Evolutionary conservation across 805 yeast species (phyloP).

Genomic region (Tetrapisispora fleetii): DNA sequence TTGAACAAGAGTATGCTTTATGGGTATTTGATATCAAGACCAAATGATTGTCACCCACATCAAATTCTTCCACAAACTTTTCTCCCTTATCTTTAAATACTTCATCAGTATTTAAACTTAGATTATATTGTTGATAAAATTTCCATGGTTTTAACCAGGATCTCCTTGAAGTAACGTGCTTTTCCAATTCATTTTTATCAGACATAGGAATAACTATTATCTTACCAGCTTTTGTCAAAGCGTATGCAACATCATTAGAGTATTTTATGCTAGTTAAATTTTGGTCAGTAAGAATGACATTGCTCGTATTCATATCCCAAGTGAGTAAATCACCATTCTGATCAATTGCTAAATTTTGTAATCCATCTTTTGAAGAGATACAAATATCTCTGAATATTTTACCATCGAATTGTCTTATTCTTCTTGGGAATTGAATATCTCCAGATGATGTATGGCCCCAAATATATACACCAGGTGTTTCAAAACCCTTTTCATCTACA

Average conservation of each 20-base stretch:
- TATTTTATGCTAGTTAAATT: conserved; percentile 35
- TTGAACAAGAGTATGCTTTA: conserved; percentile 50
- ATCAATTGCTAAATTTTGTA: conserved; percentile 45
- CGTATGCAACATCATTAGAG: conserved; percentile 48
- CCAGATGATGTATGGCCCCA: conserved; percentile 37
- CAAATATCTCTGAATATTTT: conserved; percentile 47
- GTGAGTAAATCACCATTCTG: conserved; percentile 63
- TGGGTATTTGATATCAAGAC: conserved; percentile 53
- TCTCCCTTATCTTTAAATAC: conserved; percentile 37
- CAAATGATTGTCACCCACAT: conserved; percentile 60
- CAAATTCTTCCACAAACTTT: conserved; percentile 37
- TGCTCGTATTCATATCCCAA: conserved; percentile 39
- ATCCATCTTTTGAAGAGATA: conserved; percentile 32
- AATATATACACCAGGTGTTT: conserved; percentile 48
- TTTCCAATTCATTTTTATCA: not conserved
- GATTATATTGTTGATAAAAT: conserved; percentile 11
- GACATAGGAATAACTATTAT: conserved; percentile 28
- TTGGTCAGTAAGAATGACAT: conserved; percentile 37
- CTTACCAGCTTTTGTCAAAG: conserved; percentile 31
- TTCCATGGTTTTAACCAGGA: conserved; percentile 21
- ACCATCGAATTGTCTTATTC: conserved; percentile 57
- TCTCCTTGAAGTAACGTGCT: conserved; percentile 6
- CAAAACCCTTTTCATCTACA: conserved; percentile 28
- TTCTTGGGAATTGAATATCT: conserved; percentile 40
- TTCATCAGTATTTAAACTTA: conserved; percentile 14